Percentiles rank a stretch among this genome's conserved stretches.
These are phyloP conservation scores for Geotrichum reessii DNA, from an alignment of 1,139 yeast genomes.

Conservation along the genomic window DNA sequence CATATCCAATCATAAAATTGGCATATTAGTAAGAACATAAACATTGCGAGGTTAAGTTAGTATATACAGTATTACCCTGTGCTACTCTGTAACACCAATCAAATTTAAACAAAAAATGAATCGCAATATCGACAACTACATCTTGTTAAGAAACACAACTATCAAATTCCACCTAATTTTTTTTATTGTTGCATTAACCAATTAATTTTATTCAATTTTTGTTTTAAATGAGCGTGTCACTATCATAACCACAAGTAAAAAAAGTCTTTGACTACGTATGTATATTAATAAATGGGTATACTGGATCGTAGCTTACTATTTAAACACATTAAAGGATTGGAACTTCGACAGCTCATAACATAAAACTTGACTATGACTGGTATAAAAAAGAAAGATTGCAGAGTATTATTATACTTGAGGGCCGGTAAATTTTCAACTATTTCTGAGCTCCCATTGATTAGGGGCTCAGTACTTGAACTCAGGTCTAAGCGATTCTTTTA, in stretches of 20 bases:
- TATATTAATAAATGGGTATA: background rate
- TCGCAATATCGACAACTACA: background rate
- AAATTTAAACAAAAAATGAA: background rate
- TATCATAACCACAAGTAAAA: no score
- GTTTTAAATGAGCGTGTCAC: background rate
- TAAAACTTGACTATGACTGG: background rate
- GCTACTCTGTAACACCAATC: background rate
- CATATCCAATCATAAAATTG: background rate
- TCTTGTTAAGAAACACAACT: background rate
- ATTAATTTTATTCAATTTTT: no score
- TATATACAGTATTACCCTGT: background rate
- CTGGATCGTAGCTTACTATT: background rate
- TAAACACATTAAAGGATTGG: background rate
- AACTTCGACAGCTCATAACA: background rate
- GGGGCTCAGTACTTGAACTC: background rate
- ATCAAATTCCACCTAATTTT: background rate
- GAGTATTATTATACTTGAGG: background rate
- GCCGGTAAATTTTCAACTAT: background rate
- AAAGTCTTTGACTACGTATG: no score
- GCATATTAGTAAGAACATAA: background rate
- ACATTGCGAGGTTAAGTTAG: background rate
- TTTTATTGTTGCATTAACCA: no score
- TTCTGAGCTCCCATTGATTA: background rate
- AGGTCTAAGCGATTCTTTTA: background rate
- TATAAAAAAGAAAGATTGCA: background rate